Conservation (phyloP, 1,139 yeast species). For the Kodamaea anthophila region DNA sequence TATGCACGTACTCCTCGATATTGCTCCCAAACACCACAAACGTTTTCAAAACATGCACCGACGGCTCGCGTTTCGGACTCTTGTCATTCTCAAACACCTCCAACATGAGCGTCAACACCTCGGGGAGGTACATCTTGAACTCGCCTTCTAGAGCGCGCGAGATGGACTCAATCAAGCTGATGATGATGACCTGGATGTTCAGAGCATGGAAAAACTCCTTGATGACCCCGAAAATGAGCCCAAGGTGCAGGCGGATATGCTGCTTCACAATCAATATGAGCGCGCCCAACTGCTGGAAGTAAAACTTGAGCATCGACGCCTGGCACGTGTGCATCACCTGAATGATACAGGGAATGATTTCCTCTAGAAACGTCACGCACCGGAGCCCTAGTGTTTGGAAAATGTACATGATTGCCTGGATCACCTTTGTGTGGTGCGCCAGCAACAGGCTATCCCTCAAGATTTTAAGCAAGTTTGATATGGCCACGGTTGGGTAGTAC, state of each 20-base stretch:
- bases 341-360: conserved; percentile 82
- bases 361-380: conserved; percentile 81
- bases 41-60: conserved; percentile 74
- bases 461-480: conserved; percentile 74
- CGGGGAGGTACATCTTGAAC: conserved; percentile 77
- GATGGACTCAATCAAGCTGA: conserved; percentile 75
- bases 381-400: conserved; percentile 83
- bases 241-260: conserved; percentile 78
- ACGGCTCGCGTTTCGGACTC: conserved; percentile 55
- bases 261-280: conserved; percentile 80
- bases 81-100: conserved; percentile 76
- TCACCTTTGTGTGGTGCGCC: conserved; percentile 82
- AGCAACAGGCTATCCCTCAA: conserved; percentile 80
- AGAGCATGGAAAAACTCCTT: conserved; percentile 60
- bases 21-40: conserved; percentile 86
- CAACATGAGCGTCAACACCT: conserved; percentile 67
- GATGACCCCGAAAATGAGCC: conserved; percentile 70
- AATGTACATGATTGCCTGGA: conserved; percentile 86
- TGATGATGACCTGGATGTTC: conserved; percentile 71
- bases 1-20: conserved; percentile 82
- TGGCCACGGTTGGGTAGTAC: conserved; percentile 93
- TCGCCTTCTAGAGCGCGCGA: conserved; percentile 89
- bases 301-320: conserved; percentile 75
- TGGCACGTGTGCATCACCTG: conserved; percentile 83
- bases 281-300: conserved; percentile 82